A percentile compares a stretch with the other conserved stretches of the same genome.
Conservation (phyloP, 768 basidiomycete genomes). For the Mycena vitilis region DNA sequence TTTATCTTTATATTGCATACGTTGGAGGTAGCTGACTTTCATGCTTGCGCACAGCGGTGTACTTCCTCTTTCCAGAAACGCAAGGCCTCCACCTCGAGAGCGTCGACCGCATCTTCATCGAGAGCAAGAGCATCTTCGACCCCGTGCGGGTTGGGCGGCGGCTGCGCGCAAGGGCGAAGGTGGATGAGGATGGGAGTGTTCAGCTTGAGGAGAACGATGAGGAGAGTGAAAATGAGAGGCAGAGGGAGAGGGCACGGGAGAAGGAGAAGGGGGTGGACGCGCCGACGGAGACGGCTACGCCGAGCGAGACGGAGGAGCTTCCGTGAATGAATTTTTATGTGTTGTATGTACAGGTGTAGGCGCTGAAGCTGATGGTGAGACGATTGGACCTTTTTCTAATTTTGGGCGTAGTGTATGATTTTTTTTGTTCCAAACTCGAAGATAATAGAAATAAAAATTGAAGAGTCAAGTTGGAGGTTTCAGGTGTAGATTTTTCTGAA, state of each 20-base stretch:
- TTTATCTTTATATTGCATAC: too few species aligned
- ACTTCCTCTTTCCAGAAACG: conserved; percentile 36
- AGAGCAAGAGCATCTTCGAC: conserved; percentile 33
- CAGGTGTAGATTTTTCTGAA: too few species aligned
- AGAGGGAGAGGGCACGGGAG: conserved; percentile 8
- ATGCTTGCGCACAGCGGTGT: conserved; percentile 28
- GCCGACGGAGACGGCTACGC: conserved; percentile 4
- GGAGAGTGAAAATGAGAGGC: conserved; percentile 13
- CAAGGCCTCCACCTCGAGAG: conserved; percentile 37
- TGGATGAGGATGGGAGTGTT: conserved; percentile 14
- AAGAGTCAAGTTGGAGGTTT: too few species aligned
- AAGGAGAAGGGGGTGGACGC: conserved; percentile 16
- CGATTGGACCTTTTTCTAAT: too few species aligned
- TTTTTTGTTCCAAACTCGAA: too few species aligned
- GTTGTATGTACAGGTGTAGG: too few species aligned
- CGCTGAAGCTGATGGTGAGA: too few species aligned
- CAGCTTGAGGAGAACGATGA: conserved; percentile 7
- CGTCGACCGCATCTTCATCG: conserved; percentile 35
- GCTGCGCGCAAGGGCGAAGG: conserved; percentile 19
- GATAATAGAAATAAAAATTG: too few species aligned
- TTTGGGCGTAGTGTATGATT: too few species aligned
- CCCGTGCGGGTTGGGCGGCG: conserved; percentile 31
- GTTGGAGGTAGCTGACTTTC: not conserved
- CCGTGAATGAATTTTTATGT: too few species aligned
- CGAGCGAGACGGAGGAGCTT: too few species aligned